Base-by-base conservation (phyloP, 2,329 filamentous ascomycete species). In the Colletotrichum noveboracense region DNA sequence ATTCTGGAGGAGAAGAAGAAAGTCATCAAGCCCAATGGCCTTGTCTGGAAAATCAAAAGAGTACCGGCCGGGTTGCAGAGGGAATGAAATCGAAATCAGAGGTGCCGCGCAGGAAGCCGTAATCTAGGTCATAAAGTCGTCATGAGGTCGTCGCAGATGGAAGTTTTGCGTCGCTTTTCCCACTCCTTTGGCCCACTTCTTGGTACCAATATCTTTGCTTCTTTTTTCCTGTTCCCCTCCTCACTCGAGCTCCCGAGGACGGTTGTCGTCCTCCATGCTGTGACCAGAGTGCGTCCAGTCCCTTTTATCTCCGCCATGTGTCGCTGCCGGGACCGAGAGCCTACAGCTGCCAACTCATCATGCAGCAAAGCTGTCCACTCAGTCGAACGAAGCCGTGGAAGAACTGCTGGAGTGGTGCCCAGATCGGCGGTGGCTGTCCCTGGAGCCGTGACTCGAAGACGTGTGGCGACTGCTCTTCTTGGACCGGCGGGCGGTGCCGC, bases 381-480 rank as follows among this genome's bases (percentile, higher is more conserved):
- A 91, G 76, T 92, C 90, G 79, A 91, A 88, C 26, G 91, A 92
- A 52, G 89, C 87, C 72, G 90, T 92, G 65, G 91, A 92, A 83
- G 89, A 91, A 86, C 90, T 91, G 86, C 90, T 92, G 71, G 90
- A 92, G 82, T 92, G 90, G 77, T 89, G 87, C 28, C 90, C 89
- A 26, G 89, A 91, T 78, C 89, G 86, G 76, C 88, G 86, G 82
- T 73, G 70, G 78, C 86, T 85, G 80, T 88, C 87, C 74, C 86
- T 83, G 75, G 86, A 84, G 78, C 80, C 81, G 61, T 76, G 74
- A 74, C 74, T 76, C 76, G 85, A 86, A 8, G 88, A 87, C n/a
- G 86, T 84, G 78, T 87, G 85, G 78, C 89, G 89, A 77, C 89
- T 75, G 77, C 89, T 75, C 84, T 89, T 89, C 79, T 87, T 83